phyloP scores from a whole-genome alignment of 2,329 filamentous ascomycete genomes.

The Colletotrichum tropicale region DNA sequence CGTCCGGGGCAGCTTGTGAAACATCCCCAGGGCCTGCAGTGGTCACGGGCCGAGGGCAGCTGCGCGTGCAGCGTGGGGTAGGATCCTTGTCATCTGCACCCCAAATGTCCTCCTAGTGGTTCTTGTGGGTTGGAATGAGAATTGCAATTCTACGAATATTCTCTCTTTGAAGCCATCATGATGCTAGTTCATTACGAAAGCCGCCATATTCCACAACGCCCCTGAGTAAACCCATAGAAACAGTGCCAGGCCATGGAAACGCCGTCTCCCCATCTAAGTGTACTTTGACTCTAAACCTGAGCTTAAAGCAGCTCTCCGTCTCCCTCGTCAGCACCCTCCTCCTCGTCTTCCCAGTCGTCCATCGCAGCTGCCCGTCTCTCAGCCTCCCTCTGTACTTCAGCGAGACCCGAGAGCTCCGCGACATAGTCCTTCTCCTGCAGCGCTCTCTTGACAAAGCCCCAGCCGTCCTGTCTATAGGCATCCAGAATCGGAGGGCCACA shows the following conservation, averaged over 20 bases:
- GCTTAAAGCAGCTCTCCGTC: conserved; percentile 49
- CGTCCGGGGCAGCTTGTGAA: neutral
- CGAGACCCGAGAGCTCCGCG: conserved; percentile 74
- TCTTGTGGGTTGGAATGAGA: neutral
- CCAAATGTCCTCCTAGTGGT: neutral
- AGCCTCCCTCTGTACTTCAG: conserved; percentile 69
- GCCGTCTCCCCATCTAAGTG: neutral
- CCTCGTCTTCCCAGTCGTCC: conserved; percentile 64
- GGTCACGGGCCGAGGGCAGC: conserved; percentile 8
- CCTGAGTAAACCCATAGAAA: neutral
- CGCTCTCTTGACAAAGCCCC: conserved; percentile 78
- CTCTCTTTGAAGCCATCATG: neutral
- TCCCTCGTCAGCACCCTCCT: conserved; percentile 54
- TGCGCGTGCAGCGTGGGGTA: neutral
- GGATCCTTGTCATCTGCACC: conserved; percentile 4
- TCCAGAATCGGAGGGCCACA: conserved; percentile 74
- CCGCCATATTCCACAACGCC: neutral
- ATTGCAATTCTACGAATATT: neutral
- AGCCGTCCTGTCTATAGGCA: conserved; percentile 71
- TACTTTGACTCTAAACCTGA: neutral
- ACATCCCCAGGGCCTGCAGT: neutral
- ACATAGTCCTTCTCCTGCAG: conserved; percentile 80
- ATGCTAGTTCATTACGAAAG: neutral
- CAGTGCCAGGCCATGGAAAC: neutral
- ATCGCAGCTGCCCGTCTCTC: conserved; percentile 57